Evolutionary conservation across 2,329 filamentous ascomycete genomes (phyloP).

Genomic region (Botrytis porri): DNA sequence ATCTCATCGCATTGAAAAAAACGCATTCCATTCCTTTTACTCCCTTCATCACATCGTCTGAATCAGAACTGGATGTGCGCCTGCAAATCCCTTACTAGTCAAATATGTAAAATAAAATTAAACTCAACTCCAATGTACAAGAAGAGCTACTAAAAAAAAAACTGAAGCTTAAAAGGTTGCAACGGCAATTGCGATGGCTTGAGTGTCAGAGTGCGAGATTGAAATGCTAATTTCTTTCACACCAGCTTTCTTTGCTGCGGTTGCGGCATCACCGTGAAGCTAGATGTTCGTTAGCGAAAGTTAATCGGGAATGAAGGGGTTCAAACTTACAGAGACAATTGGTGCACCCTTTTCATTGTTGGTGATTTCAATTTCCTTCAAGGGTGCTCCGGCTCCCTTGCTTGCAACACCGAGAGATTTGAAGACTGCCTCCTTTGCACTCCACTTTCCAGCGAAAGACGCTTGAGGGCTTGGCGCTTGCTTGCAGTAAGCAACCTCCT

Average conservation of each 20-base stretch:
- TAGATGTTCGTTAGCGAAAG: constrained; percentile 41
- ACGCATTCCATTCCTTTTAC: constrained; percentile 14
- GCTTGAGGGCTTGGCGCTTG: constrained; percentile 76
- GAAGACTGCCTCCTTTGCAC: constrained; percentile 97
- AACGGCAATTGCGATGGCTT: constrained; percentile 92
- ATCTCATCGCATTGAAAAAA: constrained; percentile 15
- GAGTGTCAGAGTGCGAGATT: constrained; percentile 91
- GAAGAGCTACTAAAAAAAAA: constrained; percentile 1
- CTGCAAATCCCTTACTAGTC: constrained; percentile 14
- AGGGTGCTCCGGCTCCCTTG: constrained; percentile 80
- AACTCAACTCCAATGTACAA: constrained; percentile 20
- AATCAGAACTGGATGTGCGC: constrained; percentile 15
- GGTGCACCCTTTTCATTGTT: constrained; percentile 80
- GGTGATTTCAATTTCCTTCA: constrained; percentile 93
- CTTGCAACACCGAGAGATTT: constrained; percentile 88
- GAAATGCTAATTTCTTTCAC: constrained; percentile 88
- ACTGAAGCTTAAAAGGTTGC: constrained; percentile 60
- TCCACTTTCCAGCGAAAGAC: constrained; percentile 94
- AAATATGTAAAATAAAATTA: constrained; percentile 10
- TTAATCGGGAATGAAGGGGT: constrained; percentile 10
- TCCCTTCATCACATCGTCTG: constrained; percentile 5
- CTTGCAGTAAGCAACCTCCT: constrained; percentile 83
- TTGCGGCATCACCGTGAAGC: constrained; percentile 82
- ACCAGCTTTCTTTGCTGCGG: constrained; percentile 79
- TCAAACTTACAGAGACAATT: constrained; percentile 70